Conservation (phyloP, 768 basidiomycete species). For the Naematelia aurantialba region DNA sequence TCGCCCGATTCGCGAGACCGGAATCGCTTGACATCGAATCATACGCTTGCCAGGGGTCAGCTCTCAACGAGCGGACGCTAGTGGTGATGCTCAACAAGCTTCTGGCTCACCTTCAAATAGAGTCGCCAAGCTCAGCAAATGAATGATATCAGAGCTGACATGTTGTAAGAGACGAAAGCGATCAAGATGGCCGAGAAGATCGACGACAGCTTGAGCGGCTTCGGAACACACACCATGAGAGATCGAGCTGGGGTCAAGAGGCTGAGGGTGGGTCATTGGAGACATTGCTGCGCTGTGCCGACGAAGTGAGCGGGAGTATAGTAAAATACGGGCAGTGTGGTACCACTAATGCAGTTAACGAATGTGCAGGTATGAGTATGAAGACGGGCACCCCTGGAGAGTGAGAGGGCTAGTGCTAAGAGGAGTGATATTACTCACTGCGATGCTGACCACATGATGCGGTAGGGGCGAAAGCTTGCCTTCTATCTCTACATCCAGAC, state of each 20-base stretch:
- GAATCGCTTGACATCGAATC: conserved; percentile 26
- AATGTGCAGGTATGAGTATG: not conserved
- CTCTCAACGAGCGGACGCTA: not conserved
- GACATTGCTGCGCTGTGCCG: not conserved
- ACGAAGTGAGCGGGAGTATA: conserved; percentile 32
- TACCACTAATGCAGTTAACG: conserved; percentile 27
- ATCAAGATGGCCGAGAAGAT: conserved; percentile 27
- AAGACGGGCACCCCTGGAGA: too few relatives aligned
- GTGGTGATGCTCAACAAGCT: not conserved
- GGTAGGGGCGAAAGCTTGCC: conserved; percentile 22
- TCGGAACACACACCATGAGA: conserved; percentile 28
- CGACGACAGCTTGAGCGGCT: conserved; percentile 33
- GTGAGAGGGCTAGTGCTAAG: too few relatives aligned
- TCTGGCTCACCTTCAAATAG: conserved; percentile 34
- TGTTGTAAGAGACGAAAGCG: conserved; percentile 20
- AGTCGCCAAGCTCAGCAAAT: conserved; percentile 36
- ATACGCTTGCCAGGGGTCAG: conserved; percentile 22
- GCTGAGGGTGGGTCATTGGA: not conserved
- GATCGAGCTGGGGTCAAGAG: not conserved
- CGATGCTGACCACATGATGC: conserved; percentile 31
- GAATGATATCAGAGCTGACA: conserved; percentile 36
- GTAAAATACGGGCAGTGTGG: conserved; percentile 30
- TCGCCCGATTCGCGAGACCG: conserved; percentile 21
- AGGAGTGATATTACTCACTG: conserved; percentile 20
- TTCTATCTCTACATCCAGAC: conserved; percentile 15